Base-by-base conservation (phyloP, 2,329 filamentous ascomycete species). In the Colletotrichum coccodes region DNA sequence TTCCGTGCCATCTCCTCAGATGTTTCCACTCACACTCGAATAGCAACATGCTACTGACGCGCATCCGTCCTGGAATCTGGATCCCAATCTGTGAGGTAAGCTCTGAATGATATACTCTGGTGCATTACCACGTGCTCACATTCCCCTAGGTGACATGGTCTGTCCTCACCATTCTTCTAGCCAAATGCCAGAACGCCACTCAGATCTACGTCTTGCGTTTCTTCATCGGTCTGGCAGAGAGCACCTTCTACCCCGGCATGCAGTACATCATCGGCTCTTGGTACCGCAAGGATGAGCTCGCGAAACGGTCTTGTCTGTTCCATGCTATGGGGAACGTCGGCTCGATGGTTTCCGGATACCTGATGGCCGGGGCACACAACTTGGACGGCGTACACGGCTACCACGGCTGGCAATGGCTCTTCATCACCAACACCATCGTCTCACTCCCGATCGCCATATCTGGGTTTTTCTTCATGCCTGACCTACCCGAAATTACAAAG, bases 281-380 rank as follows among this genome's bases (percentile, higher is more conserved):
- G 83, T 84, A 84, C 67, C 75, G 76, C 23, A 73, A 79, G 71
- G 66, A 71, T 4, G 82, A 84, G 70, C 79, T 85, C 0, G 88
- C 85, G 61, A 89, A 89, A 72, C 82, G 87, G 6, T 79, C 81
- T 0, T 82, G 81, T 61, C 79, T 85, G 36, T 84, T 85, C 71
- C 80, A 84, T 60, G 81, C 86, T 0, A 85, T 83, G 30, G 84
- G 86, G 9, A 84, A 83, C 5, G 79, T 88, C 0, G 87, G 85
- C 0, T 78, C 79, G n/a, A 87, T 89, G 83, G 84, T 89, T 54
- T 85, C 84, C n/a, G 87, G 86, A 1, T 89, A 87, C 65, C 78
- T 89, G 0, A 86, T 88, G 76, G 83, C 86, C 0, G 86, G 84
- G 0, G 83, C 85, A 0, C 87, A 88, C 73, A 84, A 84, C 32